phyloP scores from a whole-genome alignment of 2,329 filamentous ascomycete genomes.

The Cytospora mali region DNA sequence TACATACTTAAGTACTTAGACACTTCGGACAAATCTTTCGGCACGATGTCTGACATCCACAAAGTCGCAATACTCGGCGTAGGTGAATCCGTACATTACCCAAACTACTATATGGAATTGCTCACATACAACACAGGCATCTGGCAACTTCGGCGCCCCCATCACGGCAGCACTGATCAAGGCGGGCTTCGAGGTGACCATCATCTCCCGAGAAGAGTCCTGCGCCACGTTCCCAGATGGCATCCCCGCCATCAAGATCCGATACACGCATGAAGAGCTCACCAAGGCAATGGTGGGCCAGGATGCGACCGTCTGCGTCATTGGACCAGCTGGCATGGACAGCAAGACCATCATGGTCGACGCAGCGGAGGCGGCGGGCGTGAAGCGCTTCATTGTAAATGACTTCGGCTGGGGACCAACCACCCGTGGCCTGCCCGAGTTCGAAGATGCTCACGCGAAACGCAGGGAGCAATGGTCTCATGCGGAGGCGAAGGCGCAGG shows the following conservation, averaged over 20 bases:
- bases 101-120: neutral
- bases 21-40: neutral
- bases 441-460: slow-evolving; percentile 29
- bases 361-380: slow-evolving; percentile 36
- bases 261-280: slow-evolving; percentile 29
- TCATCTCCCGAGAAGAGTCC: slow-evolving; percentile 38
- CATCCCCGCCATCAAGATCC: slow-evolving; percentile 27
- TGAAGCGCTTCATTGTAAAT: slow-evolving; percentile 35
- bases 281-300: slow-evolving; percentile 33
- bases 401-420: slow-evolving; percentile 35
- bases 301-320: slow-evolving; percentile 35
- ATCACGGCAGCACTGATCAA: slow-evolving; percentile 25
- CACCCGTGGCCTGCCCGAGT: slow-evolving; percentile 33
- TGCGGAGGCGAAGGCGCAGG: slow-evolving; percentile 30
- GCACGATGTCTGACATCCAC: slow-evolving; percentile 34
- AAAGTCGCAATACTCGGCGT: slow-evolving; percentile 44
- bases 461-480: slow-evolving; percentile 32
- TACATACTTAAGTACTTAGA: no score
- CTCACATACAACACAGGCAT: slow-evolving; percentile 28
- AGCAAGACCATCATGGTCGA: slow-evolving; percentile 34
- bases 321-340: slow-evolving; percentile 32
- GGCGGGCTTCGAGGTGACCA: slow-evolving; percentile 40
- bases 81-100: slow-evolving; percentile 5
- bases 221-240: slow-evolving; percentile 31
- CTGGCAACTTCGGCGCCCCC: slow-evolving; percentile 40